A percentile compares a stretch with the other conserved stretches of the same genome.
Evolutionary conservation across 2,329 filamentous ascomycete species (phyloP).

Genomic region (Penicillium griseofulvum): DNA sequence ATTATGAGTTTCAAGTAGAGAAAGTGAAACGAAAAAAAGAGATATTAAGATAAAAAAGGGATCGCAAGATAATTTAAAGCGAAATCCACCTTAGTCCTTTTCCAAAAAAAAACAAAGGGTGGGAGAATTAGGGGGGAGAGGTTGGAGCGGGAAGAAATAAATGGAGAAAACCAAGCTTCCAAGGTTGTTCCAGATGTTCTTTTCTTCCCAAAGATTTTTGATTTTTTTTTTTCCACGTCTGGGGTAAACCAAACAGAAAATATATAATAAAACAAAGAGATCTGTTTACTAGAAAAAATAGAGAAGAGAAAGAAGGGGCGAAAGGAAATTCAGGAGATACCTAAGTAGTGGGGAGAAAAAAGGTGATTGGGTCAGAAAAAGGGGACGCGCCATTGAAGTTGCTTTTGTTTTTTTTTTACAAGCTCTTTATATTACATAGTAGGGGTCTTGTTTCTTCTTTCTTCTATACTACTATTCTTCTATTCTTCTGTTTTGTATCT

Average conservation of each 20-base stretch:
- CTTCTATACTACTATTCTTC: background rate
- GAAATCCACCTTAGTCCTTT: background rate
- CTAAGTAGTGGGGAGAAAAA: slow-evolving; percentile 10
- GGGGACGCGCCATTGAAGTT: slow-evolving; percentile 4
- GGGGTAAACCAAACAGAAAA: background rate
- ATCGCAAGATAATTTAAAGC: slow-evolving; percentile 1
- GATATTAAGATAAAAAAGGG: slow-evolving; percentile 11
- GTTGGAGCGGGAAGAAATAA: slow-evolving; percentile 12
- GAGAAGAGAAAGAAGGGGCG: slow-evolving; percentile 9
- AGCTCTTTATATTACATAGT: no score
- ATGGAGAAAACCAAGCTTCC: background rate
- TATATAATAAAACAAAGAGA: background rate
- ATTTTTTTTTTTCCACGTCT: background rate
- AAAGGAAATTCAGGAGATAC: slow-evolving; percentile 17
- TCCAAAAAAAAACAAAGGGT: slow-evolving; percentile 15
- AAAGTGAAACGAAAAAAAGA: background rate
- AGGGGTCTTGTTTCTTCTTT: no score
- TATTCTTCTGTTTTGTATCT: background rate
- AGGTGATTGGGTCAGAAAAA: slow-evolving; percentile 11
- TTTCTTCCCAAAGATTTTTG: background rate
- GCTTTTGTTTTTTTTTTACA: no score
- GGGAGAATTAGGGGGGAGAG: slow-evolving; percentile 12
- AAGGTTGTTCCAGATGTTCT: background rate
- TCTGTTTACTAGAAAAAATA: background rate
- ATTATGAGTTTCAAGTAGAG: slow-evolving; percentile 18